These are phyloP conservation scores for Alternaria gaisen DNA, from an alignment of 2,329 filamentous ascomycete species.

Conservation along the genomic window DNA sequence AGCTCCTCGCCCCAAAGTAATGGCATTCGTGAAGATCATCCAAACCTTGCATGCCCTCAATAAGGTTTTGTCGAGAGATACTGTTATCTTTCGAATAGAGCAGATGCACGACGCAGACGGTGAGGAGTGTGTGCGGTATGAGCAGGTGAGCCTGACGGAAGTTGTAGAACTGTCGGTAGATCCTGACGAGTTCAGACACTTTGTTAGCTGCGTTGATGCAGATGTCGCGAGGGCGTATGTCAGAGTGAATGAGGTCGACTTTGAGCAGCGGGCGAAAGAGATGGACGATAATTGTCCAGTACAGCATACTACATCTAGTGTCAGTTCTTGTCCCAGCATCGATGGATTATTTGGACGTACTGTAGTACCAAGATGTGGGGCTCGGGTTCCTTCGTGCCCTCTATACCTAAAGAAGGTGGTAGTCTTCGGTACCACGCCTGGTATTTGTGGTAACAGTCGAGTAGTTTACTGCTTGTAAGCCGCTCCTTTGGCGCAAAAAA, in stretches of 20 bases:
- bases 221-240: constrained; percentile 70
- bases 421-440: constrained; percentile 75
- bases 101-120: constrained; percentile 56
- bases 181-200: constrained; percentile 54
- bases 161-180: constrained; percentile 56
- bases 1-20: constrained; percentile 54
- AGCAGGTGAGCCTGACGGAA: constrained; percentile 53
- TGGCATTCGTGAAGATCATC: constrained; percentile 56
- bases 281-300: constrained; percentile 74
- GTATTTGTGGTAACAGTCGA: constrained; percentile 73
- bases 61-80: constrained; percentile 50
- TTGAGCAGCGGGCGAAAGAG: constrained; percentile 79
- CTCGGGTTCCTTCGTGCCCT: constrained; percentile 63
- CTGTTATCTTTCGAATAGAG: constrained; percentile 53
- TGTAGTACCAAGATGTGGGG: constrained; percentile 78
- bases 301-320: constrained; percentile 64
- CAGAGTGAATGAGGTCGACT: constrained; percentile 64
- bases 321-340: constrained; percentile 17
- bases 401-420: constrained; percentile 68
- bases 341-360: constrained; percentile 61
- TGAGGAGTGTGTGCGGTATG: constrained; percentile 54
- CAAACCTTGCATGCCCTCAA: constrained; percentile 54
- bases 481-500: constrained; percentile 75
- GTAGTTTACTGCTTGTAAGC: constrained; percentile 69
- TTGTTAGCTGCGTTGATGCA: constrained; percentile 63